Evolutionary conservation across 1,139 yeast genomes (phyloP).

Genomic region (Wickerhamiella pararugosa): DNA sequence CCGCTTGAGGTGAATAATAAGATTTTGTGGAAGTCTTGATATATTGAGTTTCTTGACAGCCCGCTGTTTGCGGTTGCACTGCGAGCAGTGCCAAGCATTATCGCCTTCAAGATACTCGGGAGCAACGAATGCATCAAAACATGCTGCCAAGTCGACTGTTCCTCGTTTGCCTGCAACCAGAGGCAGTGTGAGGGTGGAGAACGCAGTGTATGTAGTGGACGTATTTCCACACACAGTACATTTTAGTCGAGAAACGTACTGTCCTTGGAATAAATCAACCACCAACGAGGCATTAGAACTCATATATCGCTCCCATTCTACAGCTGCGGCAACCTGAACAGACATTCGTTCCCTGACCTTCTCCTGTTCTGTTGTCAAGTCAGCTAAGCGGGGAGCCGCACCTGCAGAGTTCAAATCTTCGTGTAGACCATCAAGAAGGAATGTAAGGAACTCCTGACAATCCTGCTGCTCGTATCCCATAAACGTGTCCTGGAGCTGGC

Average conservation of each 20-base stretch:
- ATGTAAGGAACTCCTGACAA: slow-evolving; percentile 79
- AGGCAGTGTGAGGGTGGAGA: slow-evolving; percentile 62
- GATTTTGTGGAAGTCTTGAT: slow-evolving; percentile 55
- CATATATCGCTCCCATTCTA: slow-evolving; percentile 89
- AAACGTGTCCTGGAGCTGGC: slow-evolving; percentile 56
- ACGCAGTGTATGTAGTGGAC: slow-evolving; percentile 78
- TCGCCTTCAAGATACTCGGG: slow-evolving; percentile 59
- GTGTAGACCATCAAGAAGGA: slow-evolving; percentile 70
- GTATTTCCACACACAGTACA: slow-evolving; percentile 66
- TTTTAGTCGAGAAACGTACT: slow-evolving; percentile 62
- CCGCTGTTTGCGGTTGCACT: slow-evolving; percentile 50
- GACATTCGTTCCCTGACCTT: slow-evolving; percentile 57
- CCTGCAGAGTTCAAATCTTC: slow-evolving; percentile 73
- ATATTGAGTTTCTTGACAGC: slow-evolving; percentile 56
- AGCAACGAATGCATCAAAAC: slow-evolving; percentile 55
- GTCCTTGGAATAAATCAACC: slow-evolving; percentile 83
- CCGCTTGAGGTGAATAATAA: slow-evolving; percentile 67
- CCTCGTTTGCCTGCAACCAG: slow-evolving; percentile 19
- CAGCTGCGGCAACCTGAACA: slow-evolving; percentile 70
- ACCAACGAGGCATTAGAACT: slow-evolving; percentile 73
- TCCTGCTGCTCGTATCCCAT: slow-evolving; percentile 81
- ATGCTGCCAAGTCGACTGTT: slow-evolving; percentile 38
- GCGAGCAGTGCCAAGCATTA: slow-evolving; percentile 83
- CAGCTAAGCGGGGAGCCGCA: slow-evolving; percentile 36
- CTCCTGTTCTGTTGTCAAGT: slow-evolving; percentile 63